Percentiles rank a stretch among this genome's conserved stretches.
Conservation (phyloP, 441 rosid species). For the Populus hybrid region DNA sequence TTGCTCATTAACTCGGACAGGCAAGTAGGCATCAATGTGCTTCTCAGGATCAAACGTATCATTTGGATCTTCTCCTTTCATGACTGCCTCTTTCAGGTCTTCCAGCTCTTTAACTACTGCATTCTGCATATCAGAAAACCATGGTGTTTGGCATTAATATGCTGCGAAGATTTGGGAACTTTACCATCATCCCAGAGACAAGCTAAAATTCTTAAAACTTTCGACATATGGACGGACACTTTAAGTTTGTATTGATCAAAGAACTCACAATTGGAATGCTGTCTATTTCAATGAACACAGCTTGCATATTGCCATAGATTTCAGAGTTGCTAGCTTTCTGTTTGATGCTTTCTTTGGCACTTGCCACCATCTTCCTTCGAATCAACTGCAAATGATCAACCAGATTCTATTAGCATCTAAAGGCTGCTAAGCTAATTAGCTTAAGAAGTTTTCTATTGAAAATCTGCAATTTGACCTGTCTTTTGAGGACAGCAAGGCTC, state of each 20-base stretch:
- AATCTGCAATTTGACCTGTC: slow-evolving; percentile 33
- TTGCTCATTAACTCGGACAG: slow-evolving; percentile 54
- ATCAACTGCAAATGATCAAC: slow-evolving; percentile 26
- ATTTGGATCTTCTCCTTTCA: slow-evolving; percentile 20
- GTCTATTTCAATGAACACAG: slow-evolving; percentile 41
- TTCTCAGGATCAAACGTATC: slow-evolving; percentile 41
- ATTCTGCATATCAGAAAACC: slow-evolving; percentile 12
- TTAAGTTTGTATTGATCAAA: neutral
- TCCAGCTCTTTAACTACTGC: slow-evolving; percentile 34
- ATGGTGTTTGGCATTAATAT: neutral
- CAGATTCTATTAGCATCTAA: neutral
- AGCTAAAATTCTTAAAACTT: too few relatives aligned
- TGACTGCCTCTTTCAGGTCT: slow-evolving; percentile 44
- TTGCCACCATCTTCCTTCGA: slow-evolving; percentile 42
- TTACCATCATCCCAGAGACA: too few relatives aligned
- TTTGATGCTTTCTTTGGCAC: slow-evolving; percentile 45
- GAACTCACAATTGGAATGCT: slow-evolving; percentile 29
- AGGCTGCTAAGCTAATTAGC: neutral
- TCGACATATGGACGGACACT: neutral
- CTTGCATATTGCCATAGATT: slow-evolving; percentile 46
- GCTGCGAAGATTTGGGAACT: neutral
- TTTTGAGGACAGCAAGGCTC: slow-evolving; percentile 56
- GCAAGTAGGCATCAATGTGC: slow-evolving; percentile 51
- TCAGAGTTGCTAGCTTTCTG: slow-evolving; percentile 42
- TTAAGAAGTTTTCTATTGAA: neutral